phyloP scores from a whole-genome alignment of 2,329 filamentous ascomycete genomes.

The Xylaria multiplex region DNA sequence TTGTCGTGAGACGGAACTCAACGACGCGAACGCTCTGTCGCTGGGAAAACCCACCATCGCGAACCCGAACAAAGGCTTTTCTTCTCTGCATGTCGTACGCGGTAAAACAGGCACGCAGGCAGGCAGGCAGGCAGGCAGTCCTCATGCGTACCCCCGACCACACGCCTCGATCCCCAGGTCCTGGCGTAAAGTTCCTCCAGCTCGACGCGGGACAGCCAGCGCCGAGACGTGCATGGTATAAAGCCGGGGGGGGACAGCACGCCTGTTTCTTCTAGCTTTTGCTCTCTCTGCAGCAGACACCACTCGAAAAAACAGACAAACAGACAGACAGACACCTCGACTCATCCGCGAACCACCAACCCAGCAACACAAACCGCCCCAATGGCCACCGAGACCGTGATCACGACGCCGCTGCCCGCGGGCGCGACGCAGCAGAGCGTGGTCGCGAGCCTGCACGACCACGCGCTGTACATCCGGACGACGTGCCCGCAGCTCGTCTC shows the following conservation, averaged over 20 bases:
- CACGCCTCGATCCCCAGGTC: neutral
- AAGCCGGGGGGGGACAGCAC: neutral
- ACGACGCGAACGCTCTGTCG: neutral
- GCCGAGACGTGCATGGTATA: neutral
- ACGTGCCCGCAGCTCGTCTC: constrained; percentile 44
- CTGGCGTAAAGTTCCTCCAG: neutral
- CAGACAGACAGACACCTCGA: too few species aligned
- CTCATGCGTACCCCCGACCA: constrained; percentile 15
- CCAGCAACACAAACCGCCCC: too few species aligned
- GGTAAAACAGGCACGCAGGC: neutral
- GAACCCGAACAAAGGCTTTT: neutral
- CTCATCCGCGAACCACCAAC: too few species aligned
- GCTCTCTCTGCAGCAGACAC: neutral
- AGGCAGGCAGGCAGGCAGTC: neutral
- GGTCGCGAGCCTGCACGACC: constrained; percentile 57
- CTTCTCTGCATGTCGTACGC: neutral
- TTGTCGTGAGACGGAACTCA: neutral
- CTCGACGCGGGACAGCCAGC: neutral
- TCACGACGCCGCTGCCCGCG: constrained; percentile 51
- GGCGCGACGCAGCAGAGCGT: constrained; percentile 39
- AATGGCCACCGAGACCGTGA: constrained; percentile 52
- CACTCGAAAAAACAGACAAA: neutral
- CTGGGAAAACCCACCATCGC: too few species aligned
- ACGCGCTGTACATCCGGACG: constrained; percentile 51
- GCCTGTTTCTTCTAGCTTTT: neutral